Conservation (phyloP, 2,329 filamentous ascomycete genomes). For the Calycina marina region DNA sequence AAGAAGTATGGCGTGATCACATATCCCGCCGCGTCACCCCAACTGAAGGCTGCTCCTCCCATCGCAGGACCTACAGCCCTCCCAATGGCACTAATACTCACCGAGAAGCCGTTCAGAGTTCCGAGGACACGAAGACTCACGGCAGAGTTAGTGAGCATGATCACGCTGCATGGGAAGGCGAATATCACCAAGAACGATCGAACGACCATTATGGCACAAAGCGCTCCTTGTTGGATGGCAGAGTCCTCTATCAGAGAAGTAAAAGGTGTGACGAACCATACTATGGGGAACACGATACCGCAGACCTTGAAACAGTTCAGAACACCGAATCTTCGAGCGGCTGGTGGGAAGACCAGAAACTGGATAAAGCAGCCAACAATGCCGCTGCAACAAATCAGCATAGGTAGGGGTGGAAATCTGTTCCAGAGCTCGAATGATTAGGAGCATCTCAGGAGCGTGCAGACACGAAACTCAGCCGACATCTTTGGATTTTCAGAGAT, state of each 20-base stretch:
- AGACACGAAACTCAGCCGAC: too few species aligned
- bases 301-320: slow-evolving; percentile 58
- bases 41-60: slow-evolving; percentile 57
- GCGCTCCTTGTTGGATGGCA: slow-evolving; percentile 37
- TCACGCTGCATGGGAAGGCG: slow-evolving; percentile 78
- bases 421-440: too few species aligned
- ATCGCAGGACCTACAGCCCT: slow-evolving; percentile 65
- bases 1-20: slow-evolving; percentile 72
- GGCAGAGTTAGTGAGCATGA: slow-evolving; percentile 80
- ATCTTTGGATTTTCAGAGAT: too few species aligned
- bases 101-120: slow-evolving; percentile 83
- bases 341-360: slow-evolving; percentile 71
- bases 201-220: slow-evolving; percentile 54
- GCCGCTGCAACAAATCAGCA: too few species aligned
- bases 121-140: slow-evolving; percentile 62
- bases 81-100: slow-evolving; percentile 66
- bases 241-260: slow-evolving; percentile 45
- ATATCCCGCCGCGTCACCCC: slow-evolving; percentile 62
- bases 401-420: too few species aligned
- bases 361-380: slow-evolving; percentile 68
- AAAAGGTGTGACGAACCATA: slow-evolving; percentile 75
- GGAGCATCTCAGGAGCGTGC: too few species aligned
- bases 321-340: slow-evolving; percentile 60
- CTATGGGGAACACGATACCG: slow-evolving; percentile 52
- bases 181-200: slow-evolving; percentile 70